These are phyloP conservation scores for Blastocystis sp. DNA, from an alignment of 352 stramenopile species.

Conservation along the genomic window DNA sequence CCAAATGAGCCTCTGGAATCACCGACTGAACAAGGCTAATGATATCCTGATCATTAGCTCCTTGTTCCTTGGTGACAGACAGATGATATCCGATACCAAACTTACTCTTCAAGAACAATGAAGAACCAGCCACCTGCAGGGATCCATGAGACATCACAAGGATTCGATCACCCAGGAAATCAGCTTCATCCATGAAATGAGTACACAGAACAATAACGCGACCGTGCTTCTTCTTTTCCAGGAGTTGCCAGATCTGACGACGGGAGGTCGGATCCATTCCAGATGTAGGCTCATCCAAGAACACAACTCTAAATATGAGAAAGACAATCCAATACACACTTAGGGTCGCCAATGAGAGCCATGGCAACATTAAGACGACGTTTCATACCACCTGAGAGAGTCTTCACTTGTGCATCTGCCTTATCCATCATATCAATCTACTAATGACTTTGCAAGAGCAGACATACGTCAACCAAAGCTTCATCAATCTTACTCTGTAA, in stretches of 20 bases:
- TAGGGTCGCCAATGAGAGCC: slow-evolving; percentile 72
- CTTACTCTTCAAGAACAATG: slow-evolving; percentile 75
- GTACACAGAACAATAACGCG: slow-evolving; percentile 80
- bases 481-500: slow-evolving; percentile 37
- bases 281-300: slow-evolving; percentile 68
- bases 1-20: not conserved
- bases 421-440: slow-evolving; percentile 64
- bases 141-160: slow-evolving; percentile 77
- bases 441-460: too few species aligned
- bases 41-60: not conserved
- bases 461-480: slow-evolving; percentile 1
- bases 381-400: slow-evolving; percentile 77
- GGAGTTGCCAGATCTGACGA: slow-evolving; percentile 75
- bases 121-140: slow-evolving; percentile 68
- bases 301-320: slow-evolving; percentile 62
- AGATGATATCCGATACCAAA: slow-evolving; percentile 74
- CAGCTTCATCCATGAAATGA: slow-evolving; percentile 82
- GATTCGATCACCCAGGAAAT: slow-evolving; percentile 80
- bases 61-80: slow-evolving; percentile 70
- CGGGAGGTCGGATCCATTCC: slow-evolving; percentile 69
- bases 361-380: slow-evolving; percentile 76
- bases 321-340: slow-evolving; percentile 41
- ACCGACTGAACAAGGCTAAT: not conserved
- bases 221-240: slow-evolving; percentile 68
- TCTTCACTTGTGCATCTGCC: slow-evolving; percentile 67